A percentile compares a stretch with the other conserved stretches of the same genome.
These are phyloP conservation scores for Hygrophorus pudorinus DNA, from an alignment of 768 basidiomycete species.

Conservation along the genomic window DNA sequence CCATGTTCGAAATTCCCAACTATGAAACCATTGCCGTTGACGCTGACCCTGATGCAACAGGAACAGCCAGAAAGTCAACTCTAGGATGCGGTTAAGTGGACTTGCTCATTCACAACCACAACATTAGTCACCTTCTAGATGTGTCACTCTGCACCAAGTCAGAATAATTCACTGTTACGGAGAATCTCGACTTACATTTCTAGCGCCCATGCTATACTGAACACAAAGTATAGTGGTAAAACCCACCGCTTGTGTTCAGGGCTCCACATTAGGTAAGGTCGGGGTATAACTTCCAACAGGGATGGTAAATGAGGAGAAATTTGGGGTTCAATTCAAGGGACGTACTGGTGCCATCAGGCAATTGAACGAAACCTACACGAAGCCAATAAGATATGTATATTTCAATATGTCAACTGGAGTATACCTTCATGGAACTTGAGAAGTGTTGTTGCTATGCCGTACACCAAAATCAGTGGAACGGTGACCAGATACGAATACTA, in stretches of 20 bases:
- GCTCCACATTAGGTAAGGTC: conserved; percentile 45
- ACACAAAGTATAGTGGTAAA: conserved; percentile 58
- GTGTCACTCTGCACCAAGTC: conserved; percentile 45
- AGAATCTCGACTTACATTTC: conserved; percentile 47
- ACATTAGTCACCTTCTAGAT: conserved; percentile 55
- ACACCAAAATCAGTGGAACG: conserved; percentile 55
- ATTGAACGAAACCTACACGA: conserved; percentile 29
- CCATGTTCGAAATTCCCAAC: conserved; percentile 73
- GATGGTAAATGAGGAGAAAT: conserved; percentile 9
- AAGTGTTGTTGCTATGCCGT: conserved; percentile 47
- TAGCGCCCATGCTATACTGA: conserved; percentile 67
- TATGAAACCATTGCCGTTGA: conserved; percentile 68
- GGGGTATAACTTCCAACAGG: conserved; percentile 37
- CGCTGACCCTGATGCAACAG: conserved; percentile 67
- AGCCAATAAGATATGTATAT: conserved; percentile 7
- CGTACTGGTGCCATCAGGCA: conserved; percentile 25
- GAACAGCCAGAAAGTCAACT: conserved; percentile 78
- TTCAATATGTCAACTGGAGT: conserved; percentile 6
- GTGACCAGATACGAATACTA: conserved; percentile 69
- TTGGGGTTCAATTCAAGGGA: neutral
- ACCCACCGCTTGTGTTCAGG: conserved; percentile 39
- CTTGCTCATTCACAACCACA: neutral
- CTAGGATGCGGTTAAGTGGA: conserved; percentile 23
- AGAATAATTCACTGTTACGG: conserved; percentile 6
- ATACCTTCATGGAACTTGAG: conserved; percentile 70